These are phyloP conservation scores for Logfia minima DNA, from an alignment of 129 eudicot genomes.

Conservation along the genomic window DNA sequence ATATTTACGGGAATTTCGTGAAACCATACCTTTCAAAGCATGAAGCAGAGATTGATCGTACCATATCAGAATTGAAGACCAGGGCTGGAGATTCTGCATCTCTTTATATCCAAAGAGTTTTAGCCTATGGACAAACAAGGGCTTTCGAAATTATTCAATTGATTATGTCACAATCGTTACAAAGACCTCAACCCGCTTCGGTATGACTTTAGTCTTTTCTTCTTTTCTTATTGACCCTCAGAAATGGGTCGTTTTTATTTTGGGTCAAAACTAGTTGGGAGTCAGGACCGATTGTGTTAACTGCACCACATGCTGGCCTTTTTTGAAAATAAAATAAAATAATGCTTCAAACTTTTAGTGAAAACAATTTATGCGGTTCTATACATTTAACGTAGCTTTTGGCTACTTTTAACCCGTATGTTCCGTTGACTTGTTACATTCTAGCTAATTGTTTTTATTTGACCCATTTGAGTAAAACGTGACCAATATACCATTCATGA, in stretches of 20 bases:
- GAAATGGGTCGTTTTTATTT: neutral
- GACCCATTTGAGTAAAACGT: neutral
- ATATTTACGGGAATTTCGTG: conserved; percentile 71
- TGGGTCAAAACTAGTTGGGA: neutral
- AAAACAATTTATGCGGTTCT: neutral
- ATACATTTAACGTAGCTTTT: neutral
- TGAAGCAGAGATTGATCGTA: conserved; percentile 84
- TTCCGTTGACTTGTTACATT: neutral
- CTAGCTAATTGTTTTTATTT: neutral
- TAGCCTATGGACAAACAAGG: conserved; percentile 72
- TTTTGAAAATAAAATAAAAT: neutral
- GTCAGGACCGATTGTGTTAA: no score
- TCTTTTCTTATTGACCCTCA: neutral
- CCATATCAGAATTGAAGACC: conserved; percentile 66
- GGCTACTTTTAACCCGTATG: neutral
- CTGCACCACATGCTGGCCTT: neutral
- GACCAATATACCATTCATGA: neutral
- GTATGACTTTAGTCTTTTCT: conserved; percentile 31
- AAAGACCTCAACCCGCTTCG: conserved; percentile 57
- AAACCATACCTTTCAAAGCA: conserved; percentile 78
- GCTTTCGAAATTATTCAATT: conserved; percentile 72
- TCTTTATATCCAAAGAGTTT: conserved; percentile 54
- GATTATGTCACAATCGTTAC: conserved; percentile 77
- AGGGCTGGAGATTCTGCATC: conserved; percentile 81
- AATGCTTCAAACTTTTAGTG: no score